phyloP scores from a whole-genome alignment of 129 eudicot genomes.

The Helianthus tuberosus region DNA sequence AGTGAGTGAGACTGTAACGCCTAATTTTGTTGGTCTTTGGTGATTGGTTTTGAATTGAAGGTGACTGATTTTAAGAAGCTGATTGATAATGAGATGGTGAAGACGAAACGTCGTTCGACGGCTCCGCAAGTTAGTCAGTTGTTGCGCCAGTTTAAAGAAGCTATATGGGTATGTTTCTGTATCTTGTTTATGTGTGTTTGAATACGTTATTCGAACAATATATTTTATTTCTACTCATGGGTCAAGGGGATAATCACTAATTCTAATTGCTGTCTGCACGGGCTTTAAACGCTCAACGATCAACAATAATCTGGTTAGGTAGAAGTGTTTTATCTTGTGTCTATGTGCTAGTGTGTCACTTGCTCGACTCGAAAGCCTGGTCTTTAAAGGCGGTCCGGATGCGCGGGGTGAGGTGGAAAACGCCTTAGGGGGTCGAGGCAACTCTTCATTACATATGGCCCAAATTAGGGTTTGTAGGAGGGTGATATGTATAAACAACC shows the following conservation, averaged over 20 bases:
- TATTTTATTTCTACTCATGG: too few species aligned
- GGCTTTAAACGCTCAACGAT: too few species aligned
- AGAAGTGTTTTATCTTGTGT: not conserved
- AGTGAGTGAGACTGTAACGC: not conserved
- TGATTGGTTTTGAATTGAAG: conserved; percentile 46
- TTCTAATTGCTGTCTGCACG: too few species aligned
- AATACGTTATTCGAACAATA: not conserved
- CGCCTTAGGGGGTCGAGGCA: too few species aligned
- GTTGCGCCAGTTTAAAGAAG: conserved; percentile 81
- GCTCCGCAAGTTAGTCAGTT: conserved; percentile 48
- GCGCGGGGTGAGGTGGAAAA: too few species aligned
- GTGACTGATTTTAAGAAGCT: conserved; percentile 70
- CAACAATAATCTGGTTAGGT: not conserved
- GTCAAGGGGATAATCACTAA: too few species aligned
- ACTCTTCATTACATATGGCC: too few species aligned
- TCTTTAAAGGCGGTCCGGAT: too few species aligned
- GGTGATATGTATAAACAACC: too few species aligned
- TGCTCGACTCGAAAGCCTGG: not conserved
- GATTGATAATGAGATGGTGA: conserved; percentile 60
- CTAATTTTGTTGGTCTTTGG: not conserved
- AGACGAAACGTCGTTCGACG: conserved; percentile 46
- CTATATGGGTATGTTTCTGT: conserved; percentile 72
- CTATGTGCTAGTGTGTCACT: not conserved
- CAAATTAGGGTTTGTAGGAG: too few species aligned
- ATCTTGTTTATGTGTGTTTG: not conserved